These are phyloP conservation scores for Geranium brycei DNA, from an alignment of 345 rosid genomes.

Conservation along the genomic window DNA sequence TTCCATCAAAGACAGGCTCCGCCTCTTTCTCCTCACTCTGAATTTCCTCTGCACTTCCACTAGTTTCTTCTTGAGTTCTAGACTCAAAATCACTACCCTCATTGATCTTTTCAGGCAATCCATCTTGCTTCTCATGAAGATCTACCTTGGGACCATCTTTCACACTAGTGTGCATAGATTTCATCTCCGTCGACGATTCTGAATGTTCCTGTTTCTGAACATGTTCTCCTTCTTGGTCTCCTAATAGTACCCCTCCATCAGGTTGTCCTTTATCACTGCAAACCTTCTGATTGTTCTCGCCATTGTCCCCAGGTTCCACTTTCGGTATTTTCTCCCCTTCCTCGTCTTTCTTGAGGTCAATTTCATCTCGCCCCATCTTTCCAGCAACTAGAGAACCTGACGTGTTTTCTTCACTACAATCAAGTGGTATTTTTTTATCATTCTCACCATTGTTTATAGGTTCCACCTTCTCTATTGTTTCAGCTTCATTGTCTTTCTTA, in stretches of 20 bases:
- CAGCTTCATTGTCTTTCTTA: neutral
- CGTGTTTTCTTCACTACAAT: too few species aligned
- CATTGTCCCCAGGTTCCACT: conserved; percentile 12
- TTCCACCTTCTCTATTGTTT: conserved; percentile 16
- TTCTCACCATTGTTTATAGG: conserved; percentile 9
- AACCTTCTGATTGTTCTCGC: neutral
- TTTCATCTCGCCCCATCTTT: too few species aligned
- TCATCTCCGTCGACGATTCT: neutral
- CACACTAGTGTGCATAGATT: conserved; percentile 4
- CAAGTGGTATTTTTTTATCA: conserved; percentile 3
- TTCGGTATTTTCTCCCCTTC: conserved; percentile 11
- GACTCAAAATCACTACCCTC: neutral
- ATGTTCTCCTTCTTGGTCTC: neutral
- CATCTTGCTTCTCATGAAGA: conserved; percentile 12
- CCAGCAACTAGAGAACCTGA: too few species aligned
- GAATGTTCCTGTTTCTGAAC: neutral
- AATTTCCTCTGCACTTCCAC: conserved; percentile 14
- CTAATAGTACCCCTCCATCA: too few species aligned
- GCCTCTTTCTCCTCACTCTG: conserved; percentile 19
- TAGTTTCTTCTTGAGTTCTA: neutral
- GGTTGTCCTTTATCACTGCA: too few species aligned
- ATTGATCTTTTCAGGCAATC: conserved; percentile 1
- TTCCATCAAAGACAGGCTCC: conserved; percentile 40
- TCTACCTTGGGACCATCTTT: conserved; percentile 11
- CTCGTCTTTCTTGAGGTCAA: too few species aligned